phyloP scores from a whole-genome alignment of 2,329 filamentous ascomycete species.

The Trematosphaeria pertusa region DNA sequence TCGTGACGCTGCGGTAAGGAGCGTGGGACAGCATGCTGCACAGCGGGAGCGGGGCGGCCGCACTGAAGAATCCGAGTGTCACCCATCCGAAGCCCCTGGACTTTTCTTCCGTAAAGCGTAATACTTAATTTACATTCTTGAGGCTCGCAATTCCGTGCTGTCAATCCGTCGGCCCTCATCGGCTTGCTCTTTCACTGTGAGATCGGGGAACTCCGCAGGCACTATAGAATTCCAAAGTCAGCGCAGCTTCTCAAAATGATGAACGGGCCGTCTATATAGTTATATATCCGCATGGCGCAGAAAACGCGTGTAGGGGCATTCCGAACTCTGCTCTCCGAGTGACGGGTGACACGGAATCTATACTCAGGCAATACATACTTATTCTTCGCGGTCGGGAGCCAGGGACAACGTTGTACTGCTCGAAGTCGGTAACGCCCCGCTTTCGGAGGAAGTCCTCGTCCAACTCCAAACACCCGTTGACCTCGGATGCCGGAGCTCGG shows the following conservation, averaged over 20 bases:
- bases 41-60: not conserved
- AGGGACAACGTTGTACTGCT: constrained; percentile 72
- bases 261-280: too few species aligned
- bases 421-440: constrained; percentile 73
- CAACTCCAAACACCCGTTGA: constrained; percentile 76
- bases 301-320: too few species aligned
- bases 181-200: constrained; percentile 78
- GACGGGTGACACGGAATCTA: too few species aligned
- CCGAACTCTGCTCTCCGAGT: too few species aligned
- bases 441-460: constrained; percentile 82
- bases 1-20: too few species aligned
- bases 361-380: too few species aligned
- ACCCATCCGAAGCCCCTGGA: not conserved
- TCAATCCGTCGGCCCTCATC: constrained; percentile 78
- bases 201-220: constrained; percentile 71
- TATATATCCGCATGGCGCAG: too few species aligned
- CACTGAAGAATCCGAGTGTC: too few species aligned
- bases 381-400: constrained; percentile 73
- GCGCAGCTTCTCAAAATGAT: too few species aligned
- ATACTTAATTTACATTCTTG: constrained; percentile 9
- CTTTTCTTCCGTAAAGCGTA: not conserved
- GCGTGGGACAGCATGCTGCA: too few species aligned
- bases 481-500: constrained; percentile 60
- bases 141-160: constrained; percentile 57
- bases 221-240: too few species aligned